Base-by-base conservation (phyloP, 129 eudicot genomes). In the Lactuca saligna region DNA sequence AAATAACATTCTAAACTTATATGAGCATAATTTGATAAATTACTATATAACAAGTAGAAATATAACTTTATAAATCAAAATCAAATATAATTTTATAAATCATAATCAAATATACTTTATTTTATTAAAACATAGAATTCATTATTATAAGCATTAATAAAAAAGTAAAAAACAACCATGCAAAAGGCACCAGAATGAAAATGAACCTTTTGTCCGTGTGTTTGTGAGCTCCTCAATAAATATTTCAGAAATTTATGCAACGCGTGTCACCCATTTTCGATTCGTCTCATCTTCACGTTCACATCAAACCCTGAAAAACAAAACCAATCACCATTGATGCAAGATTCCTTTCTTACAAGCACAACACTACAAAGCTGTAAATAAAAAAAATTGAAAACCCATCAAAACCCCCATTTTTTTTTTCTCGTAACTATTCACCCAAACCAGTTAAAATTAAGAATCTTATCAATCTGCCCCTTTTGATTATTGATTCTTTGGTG, bases 251-350 rank as follows among this genome's bases (percentile, higher is more conserved):
- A 31, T n/a, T 54, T n/a, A 73, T 25, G 51, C 58, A 29, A 64
- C 65, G 55, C 65, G 71, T 73, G 71, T 64, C 63, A 16, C 42
- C 16, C 63, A 64, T 63, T 64, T 31, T 29, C 70, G 29, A 73
- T 34, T 51, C 65, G 11, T 62, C 49, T 64, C 78, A 31, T 63
- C 70, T 51, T 54, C 78, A 54, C 63, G 39, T 55, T 73, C 35
- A 61, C 77, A 63, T 64, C 65, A 54, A 54, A 12, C 65, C 71
- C 50, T 73, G 57, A 63, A 55, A 55, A 54, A 55, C 63, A 72
- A 73, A 51, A 54, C 63, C 59, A 63, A 53, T 53, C 64, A 64
- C 71, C 71, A 63, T 35, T 35, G 15, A 34, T 61, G 8, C 63
- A 63, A 38, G 55, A 73, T 64, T 63, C 75, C 57, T 70, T 70